Conservation (phyloP, 1,284 basidiomycete genomes). For the Exsudoporus floridanus region DNA sequence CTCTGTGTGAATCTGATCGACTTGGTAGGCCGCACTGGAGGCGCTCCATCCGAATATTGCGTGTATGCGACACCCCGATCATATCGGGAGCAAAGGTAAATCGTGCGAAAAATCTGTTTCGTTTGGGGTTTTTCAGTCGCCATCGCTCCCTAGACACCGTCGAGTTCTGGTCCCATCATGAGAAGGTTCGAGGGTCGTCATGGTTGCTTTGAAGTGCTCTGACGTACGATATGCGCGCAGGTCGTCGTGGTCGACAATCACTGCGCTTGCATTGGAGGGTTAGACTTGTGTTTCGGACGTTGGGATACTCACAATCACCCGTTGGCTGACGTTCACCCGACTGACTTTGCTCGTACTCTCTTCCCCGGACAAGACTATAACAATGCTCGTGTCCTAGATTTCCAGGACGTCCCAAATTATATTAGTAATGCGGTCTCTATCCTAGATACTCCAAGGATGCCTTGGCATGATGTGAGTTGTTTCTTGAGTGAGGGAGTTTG, state of each 20-base stretch:
- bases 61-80: slow-evolving; percentile 86
- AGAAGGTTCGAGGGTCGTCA: slow-evolving; percentile 45
- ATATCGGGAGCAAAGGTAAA: slow-evolving; percentile 77
- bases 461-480: slow-evolving; percentile 80
- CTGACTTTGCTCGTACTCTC: slow-evolving; percentile 75
- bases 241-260: slow-evolving; percentile 87
- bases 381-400: slow-evolving; percentile 80
- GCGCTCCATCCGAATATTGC: slow-evolving; percentile 84
- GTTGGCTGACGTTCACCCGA: slow-evolving; percentile 87
- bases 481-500: neutral
- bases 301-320: slow-evolving; percentile 91
- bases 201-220: neutral
- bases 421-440: slow-evolving; percentile 73
- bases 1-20: neutral
- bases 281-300: slow-evolving; percentile 92
- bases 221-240: slow-evolving; percentile 31
- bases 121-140: neutral
- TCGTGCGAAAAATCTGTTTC: neutral
- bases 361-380: slow-evolving; percentile 96
- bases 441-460: slow-evolving; percentile 77
- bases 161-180: slow-evolving; percentile 84
- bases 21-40: slow-evolving; percentile 66
- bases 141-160: slow-evolving; percentile 58
- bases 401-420: slow-evolving; percentile 80
- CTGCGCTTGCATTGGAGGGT: slow-evolving; percentile 77